Conservation (phyloP, 371 early-diverging fungal species). For the Circinella umbellata region DNA sequence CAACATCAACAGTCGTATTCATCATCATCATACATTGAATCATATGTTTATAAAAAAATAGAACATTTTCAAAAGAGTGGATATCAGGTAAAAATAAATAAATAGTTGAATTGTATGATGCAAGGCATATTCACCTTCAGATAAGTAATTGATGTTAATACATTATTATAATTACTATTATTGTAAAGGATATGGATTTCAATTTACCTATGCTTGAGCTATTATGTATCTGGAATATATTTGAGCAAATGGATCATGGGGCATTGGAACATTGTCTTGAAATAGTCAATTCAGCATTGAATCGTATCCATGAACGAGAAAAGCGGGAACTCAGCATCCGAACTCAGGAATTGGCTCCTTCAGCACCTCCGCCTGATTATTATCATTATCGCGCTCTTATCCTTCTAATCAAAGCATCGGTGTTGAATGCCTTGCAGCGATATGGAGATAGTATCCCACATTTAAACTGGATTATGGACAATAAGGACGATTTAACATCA, state of each 20-base stretch:
- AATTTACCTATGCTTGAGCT: conserved; percentile 62
- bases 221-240: conserved; percentile 62
- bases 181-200: conserved; percentile 46
- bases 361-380: conserved; percentile 48
- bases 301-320: conserved; percentile 51
- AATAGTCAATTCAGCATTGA: conserved; percentile 46
- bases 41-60: conserved; percentile 58
- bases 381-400: conserved; percentile 49
- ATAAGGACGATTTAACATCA: conserved; percentile 33
- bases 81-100: conserved; percentile 35
- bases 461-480: conserved; percentile 65
- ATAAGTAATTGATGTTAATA: too few relatives aligned
- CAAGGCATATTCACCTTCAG: too few relatives aligned
- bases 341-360: conserved; percentile 45
- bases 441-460: conserved; percentile 46
- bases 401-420: conserved; percentile 45
- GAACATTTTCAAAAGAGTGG: conserved; percentile 56
- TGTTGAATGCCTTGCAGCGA: conserved; percentile 46
- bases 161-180: too few relatives aligned
- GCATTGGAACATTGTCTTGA: conserved; percentile 42
- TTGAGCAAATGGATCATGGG: conserved; percentile 56
- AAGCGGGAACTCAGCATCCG: conserved; percentile 48
- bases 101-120: too few relatives aligned
- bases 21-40: conserved; percentile 45
- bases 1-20: not conserved